phyloP scores from a whole-genome alignment of 2,329 filamentous ascomycete genomes.

The Colletotrichum camelliae region DNA sequence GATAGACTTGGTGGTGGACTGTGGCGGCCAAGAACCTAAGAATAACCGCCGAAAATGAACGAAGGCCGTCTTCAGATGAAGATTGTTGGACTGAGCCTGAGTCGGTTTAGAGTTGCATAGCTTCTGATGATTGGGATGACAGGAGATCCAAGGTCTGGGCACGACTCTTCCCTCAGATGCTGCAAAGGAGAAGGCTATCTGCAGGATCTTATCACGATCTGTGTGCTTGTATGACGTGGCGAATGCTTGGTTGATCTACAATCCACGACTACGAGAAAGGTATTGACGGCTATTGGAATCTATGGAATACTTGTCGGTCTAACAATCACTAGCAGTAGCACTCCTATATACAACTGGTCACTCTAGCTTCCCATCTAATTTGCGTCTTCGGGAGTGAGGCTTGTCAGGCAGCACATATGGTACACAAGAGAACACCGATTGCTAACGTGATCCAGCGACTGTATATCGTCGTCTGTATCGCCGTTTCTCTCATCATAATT shows the following conservation, averaged over 20 bases:
- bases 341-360: too few species aligned
- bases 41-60: neutral
- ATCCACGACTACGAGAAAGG: neutral
- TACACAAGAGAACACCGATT: neutral
- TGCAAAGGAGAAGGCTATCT: neutral
- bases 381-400: neutral
- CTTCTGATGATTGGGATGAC: neutral
- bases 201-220: neutral
- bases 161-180: neutral
- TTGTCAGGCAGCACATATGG: neutral
- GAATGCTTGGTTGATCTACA: neutral
- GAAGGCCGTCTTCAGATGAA: neutral
- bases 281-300: neutral
- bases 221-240: neutral
- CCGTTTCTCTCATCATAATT: neutral
- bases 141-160: neutral
- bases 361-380: too few species aligned
- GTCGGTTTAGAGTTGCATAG: neutral
- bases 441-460: fast-evolving
- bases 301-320: neutral
- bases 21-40: neutral
- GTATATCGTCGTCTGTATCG: neutral
- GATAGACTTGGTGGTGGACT: neutral
- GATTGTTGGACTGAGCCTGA: neutral
- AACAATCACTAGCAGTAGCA: too few species aligned